Conservation (phyloP, 306 rosid species). For the Inga leiocalycina region DNA sequence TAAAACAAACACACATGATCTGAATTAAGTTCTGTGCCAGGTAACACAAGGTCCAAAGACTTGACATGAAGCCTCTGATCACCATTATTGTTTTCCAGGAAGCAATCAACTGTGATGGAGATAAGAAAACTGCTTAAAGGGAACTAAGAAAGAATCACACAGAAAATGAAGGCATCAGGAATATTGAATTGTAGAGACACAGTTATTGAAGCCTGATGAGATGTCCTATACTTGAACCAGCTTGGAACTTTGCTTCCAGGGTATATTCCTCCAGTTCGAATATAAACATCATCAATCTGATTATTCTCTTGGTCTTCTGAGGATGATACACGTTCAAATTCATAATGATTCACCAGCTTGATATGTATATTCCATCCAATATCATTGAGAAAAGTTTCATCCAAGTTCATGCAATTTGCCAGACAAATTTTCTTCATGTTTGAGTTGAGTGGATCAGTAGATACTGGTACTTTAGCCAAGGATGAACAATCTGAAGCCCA, state of each 20-base stretch:
- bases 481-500: too few species aligned
- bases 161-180: constrained; percentile 6
- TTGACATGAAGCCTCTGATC: not conserved
- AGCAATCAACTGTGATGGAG: not conserved
- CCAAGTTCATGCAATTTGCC: too few species aligned
- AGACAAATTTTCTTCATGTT: too few species aligned
- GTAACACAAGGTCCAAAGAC: not conserved
- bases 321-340: not conserved
- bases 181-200: not conserved
- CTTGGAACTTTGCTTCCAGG: constrained; percentile 1
- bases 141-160: not conserved
- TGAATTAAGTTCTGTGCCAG: not conserved
- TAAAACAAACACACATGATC: constrained; percentile 4
- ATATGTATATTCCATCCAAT: too few species aligned
- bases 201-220: constrained; percentile 1
- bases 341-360: not conserved
- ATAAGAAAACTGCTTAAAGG: not conserved
- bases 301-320: not conserved
- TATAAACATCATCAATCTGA: not conserved
- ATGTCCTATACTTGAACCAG: not conserved
- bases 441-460: too few species aligned
- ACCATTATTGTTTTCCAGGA: not conserved
- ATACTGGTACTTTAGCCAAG: too few species aligned
- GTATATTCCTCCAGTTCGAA: not conserved
- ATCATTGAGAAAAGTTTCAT: too few species aligned